Evolutionary conservation across 306 rosid genomes (phyloP), one percentile per base, ranked within the genome.

Genomic region (Astragalus glycyphyllos): DNA sequence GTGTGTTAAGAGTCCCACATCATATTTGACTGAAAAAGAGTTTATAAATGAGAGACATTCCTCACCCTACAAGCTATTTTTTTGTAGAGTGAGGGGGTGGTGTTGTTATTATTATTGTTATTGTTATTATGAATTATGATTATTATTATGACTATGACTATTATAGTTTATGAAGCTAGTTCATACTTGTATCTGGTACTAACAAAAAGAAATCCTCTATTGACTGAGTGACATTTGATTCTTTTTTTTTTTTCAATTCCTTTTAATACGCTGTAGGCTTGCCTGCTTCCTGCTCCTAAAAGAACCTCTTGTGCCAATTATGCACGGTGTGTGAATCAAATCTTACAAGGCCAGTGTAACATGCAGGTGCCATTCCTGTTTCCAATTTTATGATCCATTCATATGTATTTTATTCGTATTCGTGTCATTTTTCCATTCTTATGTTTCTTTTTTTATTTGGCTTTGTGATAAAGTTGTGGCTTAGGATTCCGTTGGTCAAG

Each of bases 281-380:
- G 99, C 86, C 87, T 95, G 77, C 96, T 95, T 79, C 96, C 99
- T 41, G 63, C 88, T 50, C 92, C 97, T 14, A 95, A 83, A 87
- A 88, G 97, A 65, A 87, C 82, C 66, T 77, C 96, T 16, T 89
- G 89, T 78, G 92, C 87, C 32, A 92, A 92, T 77, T 92, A 92
- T 84, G 96, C 98, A 62, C 84, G 99, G 78, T 87, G 97, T 87
- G 96, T 89, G 26, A 84, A 87, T 86, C 92, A 91, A 82, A 85
- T 94, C 55, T 82, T 94, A 77, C 97, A 87, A 75, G 85, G 86
- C 76, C 81, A 89, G 61, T 82, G 72, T 75, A 83, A 81, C 77
- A 91, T 91, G 85, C 95, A 89, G 97, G 99, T 95, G 64, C 40
- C 59, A 34, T 60, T 61, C 74, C 41, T 38, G 44, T 40, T 66